A percentile compares a stretch with the other conserved stretches of the same genome.
Conservation (phyloP, 1,284 basidiomycete genomes). For the Cystobasidium sp. region DNA sequence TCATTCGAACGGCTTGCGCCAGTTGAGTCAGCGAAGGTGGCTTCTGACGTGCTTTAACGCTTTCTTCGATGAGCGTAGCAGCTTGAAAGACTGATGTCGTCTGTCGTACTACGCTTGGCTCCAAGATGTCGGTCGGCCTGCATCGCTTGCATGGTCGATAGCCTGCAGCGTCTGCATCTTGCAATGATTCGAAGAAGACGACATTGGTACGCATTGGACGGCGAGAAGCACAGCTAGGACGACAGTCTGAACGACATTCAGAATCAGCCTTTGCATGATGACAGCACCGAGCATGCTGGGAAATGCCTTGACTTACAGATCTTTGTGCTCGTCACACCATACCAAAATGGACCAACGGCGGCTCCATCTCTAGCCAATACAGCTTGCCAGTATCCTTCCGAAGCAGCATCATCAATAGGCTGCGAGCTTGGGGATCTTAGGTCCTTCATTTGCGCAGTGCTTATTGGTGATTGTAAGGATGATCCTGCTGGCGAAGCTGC, state of each 20-base stretch:
- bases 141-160: slow-evolving; percentile 19
- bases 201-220: slow-evolving; percentile 6
- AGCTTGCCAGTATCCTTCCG: background rate
- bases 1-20: slow-evolving; percentile 7
- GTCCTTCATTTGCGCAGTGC: background rate
- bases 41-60: slow-evolving; percentile 10
- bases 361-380: background rate
- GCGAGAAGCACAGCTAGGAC: slow-evolving; percentile 4
- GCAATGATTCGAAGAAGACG: background rate
- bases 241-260: background rate
- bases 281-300: background rate
- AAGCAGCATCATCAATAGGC: background rate
- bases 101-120: slow-evolving; percentile 9
- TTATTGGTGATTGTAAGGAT: background rate
- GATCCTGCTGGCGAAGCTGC: background rate
- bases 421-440: too few relatives aligned
- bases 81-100: background rate
- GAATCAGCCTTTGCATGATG: background rate
- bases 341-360: slow-evolving; percentile 1
- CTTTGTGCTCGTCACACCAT: slow-evolving; percentile 7
- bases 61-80: slow-evolving; percentile 3
- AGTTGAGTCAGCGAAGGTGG: background rate
- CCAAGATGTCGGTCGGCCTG: background rate
- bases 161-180: slow-evolving; percentile 9
- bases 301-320: background rate